Conservation (phyloP, 495 filamentous ascomycete species). For the Annulohypoxylon nitens region DNA sequence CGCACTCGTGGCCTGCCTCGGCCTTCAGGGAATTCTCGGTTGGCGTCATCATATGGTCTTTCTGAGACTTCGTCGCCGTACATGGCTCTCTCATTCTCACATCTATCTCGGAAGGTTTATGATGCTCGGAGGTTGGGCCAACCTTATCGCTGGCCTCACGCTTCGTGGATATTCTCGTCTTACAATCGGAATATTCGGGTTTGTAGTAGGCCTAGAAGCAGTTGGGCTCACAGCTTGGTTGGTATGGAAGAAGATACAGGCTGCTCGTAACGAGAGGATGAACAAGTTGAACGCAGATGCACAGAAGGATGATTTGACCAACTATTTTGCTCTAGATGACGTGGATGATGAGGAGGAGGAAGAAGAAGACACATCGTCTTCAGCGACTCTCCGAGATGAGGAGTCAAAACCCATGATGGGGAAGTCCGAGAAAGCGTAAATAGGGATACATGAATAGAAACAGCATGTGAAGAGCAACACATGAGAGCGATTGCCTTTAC, state of each 20-base stretch:
- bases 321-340: constrained; percentile 9
- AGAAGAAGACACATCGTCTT: neutral
- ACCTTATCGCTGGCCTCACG: constrained; percentile 4
- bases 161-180: constrained; percentile 16
- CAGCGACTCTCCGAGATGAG: neutral
- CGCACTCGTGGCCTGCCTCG: constrained; percentile 8
- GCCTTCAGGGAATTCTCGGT: constrained; percentile 15
- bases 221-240: constrained; percentile 12
- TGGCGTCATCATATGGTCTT: constrained; percentile 27
- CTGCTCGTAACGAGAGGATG: neutral
- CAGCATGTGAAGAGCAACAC: neutral
- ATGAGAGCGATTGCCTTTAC: neutral
- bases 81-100: constrained; percentile 23
- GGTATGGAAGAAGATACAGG: constrained; percentile 3
- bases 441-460: neutral
- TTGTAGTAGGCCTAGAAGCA: neutral
- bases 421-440: constrained; percentile 12
- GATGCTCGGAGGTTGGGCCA: constrained; percentile 19
- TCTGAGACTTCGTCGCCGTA: constrained; percentile 16
- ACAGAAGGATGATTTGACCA: neutral
- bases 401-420: constrained; percentile 21
- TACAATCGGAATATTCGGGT: constrained; percentile 5
- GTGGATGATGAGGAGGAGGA: constrained; percentile 16
- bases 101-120: constrained; percentile 20
- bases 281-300: neutral